Evolutionary conservation across 1,284 basidiomycete species (phyloP), one percentile per base, ranked within the genome.

Genomic region (Malassezia vespertilionis): DNA sequence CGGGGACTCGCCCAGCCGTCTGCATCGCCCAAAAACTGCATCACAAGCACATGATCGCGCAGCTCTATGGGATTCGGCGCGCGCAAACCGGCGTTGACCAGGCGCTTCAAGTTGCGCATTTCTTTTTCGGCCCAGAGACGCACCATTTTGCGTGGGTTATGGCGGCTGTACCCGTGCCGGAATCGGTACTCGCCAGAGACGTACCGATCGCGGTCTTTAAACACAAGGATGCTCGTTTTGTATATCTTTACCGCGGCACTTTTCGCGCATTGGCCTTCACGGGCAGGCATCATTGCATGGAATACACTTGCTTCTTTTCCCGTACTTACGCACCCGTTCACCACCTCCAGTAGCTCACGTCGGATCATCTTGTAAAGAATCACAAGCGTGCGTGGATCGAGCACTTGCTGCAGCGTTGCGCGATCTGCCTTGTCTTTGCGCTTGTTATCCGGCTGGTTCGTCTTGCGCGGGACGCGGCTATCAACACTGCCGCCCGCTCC

Each of bases 41-140:
- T 97, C 10, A 93, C 88, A 15, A 99, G 78, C 1, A 99, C 87
- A 63, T 99, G 96, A 71, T 96, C 90, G 42, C 90, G 78, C 18
- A 95, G 85, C 71, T 97, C 93, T 21, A 93, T 71, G 1, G 89
- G 86, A 37, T 83, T 81, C 0, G 93, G 93, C 54, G 85, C 86
- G 22, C 79, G 77, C 37, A 99, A 79, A 0, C 85, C 89, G 6
- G 86, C 86, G 21, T 80, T 73, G 8, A 79, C 76, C 36, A 99
- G 75, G 9, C 93, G 78, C 65, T 84, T 84, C 54, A 99, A 74
- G 66, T 99, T 99, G 15, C 93, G 80, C 81, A 95, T 84, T 72
- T 99, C 93, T 74, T 99, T 99, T 72, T 97, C 93, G 0, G 93
- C 93, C 93, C 93, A 99, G 6, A 97, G 74, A 10, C 87, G 79